phyloP scores from a whole-genome alignment of 768 basidiomycete species.

The Leucosporidium scottii region DNA sequence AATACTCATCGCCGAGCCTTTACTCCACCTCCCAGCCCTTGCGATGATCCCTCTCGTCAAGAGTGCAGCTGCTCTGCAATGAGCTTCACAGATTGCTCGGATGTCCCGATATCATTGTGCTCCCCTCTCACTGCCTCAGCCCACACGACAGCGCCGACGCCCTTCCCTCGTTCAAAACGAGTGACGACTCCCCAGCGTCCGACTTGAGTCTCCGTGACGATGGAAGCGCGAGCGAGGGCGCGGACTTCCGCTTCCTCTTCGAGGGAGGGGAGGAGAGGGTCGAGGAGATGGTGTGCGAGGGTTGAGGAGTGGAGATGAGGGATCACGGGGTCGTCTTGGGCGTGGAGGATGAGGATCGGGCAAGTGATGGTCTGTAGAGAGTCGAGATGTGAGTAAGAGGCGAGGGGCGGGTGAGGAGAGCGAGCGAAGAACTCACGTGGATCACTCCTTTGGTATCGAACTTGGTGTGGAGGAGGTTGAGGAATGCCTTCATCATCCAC shows the following conservation, averaged over 20 bases:
- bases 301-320: slow-evolving; percentile 13
- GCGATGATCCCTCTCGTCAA: neutral
- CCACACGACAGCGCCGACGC: slow-evolving; percentile 17
- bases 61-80: neutral
- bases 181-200: slow-evolving; percentile 26
- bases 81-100: neutral
- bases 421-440: neutral
- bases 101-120: slow-evolving; percentile 20
- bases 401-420: too few relatives aligned
- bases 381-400: neutral
- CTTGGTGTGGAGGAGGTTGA: slow-evolving; percentile 9
- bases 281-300: slow-evolving; percentile 10
- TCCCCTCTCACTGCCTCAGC: slow-evolving; percentile 20
- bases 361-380: slow-evolving; percentile 1
- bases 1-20: too few relatives aligned
- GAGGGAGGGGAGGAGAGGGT: neutral
- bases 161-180: slow-evolving; percentile 12
- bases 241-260: neutral
- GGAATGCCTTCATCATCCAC: slow-evolving; percentile 6
- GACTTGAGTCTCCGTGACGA: slow-evolving; percentile 2
- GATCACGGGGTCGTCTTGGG: slow-evolving; percentile 27
- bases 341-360: slow-evolving; percentile 30
- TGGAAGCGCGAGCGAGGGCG: neutral
- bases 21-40: too few relatives aligned
- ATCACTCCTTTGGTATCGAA: slow-evolving; percentile 25